Evolutionary conservation across 2,329 filamentous ascomycete genomes (phyloP).

Genomic region (Phoma sp.): DNA sequence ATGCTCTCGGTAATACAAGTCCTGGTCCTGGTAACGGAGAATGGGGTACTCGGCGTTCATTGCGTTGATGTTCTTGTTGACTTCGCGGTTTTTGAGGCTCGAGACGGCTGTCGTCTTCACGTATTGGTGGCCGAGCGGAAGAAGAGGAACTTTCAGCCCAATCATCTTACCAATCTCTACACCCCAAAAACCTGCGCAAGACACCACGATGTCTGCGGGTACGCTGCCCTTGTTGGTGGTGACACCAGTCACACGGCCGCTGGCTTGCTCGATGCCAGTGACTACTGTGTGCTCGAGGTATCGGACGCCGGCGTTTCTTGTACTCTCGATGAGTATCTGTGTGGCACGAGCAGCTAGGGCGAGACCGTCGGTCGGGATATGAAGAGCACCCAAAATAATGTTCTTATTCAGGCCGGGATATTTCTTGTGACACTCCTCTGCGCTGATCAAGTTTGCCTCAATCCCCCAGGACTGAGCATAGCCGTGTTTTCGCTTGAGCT

Average conservation of each 20-base stretch:
- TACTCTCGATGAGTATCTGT: conserved; percentile 65
- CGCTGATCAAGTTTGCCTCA: conserved; percentile 58
- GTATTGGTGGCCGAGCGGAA: conserved; percentile 69
- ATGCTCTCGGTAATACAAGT: conserved; percentile 70
- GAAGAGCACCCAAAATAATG: conserved; percentile 63
- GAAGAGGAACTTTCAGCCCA: conserved; percentile 62
- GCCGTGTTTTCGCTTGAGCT: conserved; percentile 67
- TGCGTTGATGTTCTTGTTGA: conserved; percentile 53
- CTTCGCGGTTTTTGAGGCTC: conserved; percentile 50
- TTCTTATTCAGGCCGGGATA: conserved; percentile 63
- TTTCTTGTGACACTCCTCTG: conserved; percentile 59
- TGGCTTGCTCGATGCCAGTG: conserved; percentile 60
- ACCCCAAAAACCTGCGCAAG: conserved; percentile 70
- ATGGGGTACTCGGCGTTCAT: conserved; percentile 61
- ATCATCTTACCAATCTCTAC: conserved; percentile 69
- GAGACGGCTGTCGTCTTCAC: conserved; percentile 65
- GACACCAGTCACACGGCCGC: conserved; percentile 63
- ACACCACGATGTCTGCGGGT: conserved; percentile 65
- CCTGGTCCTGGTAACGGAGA: conserved; percentile 66
- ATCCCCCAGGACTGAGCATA: conserved; percentile 68
- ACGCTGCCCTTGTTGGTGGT: conserved; percentile 56
- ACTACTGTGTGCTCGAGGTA: conserved; percentile 65
- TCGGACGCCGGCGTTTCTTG: conserved; percentile 62
- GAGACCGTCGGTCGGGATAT: conserved; percentile 66
- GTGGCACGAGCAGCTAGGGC: conserved; percentile 67